phyloP scores from a whole-genome alignment of 164 flowering plant genomes.

The Chimonanthus salicifolius region DNA sequence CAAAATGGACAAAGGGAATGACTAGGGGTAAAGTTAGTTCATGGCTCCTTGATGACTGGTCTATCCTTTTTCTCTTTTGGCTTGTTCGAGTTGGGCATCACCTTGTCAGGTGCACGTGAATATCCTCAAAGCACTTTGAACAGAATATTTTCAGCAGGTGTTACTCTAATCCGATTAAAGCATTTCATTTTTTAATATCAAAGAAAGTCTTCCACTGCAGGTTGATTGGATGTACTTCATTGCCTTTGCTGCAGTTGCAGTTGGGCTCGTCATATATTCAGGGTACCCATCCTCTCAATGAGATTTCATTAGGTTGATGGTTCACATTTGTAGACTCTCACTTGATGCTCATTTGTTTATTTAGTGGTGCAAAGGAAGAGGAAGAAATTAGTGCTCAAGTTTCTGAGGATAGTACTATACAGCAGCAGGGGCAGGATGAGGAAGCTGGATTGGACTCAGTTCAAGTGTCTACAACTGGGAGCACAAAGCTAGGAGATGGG shows the following conservation, averaged over 20 bases:
- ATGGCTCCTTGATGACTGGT: too few relatives aligned
- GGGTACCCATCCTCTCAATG: slow-evolving; percentile 34
- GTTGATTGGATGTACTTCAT: slow-evolving; percentile 92
- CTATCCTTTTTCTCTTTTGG: too few relatives aligned
- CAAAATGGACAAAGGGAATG: too few relatives aligned
- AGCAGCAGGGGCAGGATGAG: slow-evolving; percentile 37
- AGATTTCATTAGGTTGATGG: not conserved
- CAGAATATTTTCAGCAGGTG: not conserved
- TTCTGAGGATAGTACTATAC: slow-evolving; percentile 30
- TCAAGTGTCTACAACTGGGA: slow-evolving; percentile 21
- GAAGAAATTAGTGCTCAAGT: slow-evolving; percentile 31
- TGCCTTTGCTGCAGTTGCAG: slow-evolving; percentile 67
- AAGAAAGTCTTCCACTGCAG: slow-evolving; percentile 27
- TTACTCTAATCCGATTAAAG: not conserved
- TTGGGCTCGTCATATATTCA: slow-evolving; percentile 78
- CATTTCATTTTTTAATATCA: not conserved
- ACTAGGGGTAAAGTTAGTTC: too few relatives aligned
- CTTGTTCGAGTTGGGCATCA: too few relatives aligned
- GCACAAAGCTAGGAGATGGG: slow-evolving; percentile 24
- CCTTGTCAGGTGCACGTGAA: not conserved
- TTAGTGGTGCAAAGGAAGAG: slow-evolving; percentile 51
- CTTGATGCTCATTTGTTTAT: not conserved
- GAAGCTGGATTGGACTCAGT: slow-evolving; percentile 28
- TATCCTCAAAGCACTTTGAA: not conserved
- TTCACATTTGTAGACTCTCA: not conserved